phyloP scores from a whole-genome alignment of 352 stramenopile species.

The Albugo candida region DNA sequence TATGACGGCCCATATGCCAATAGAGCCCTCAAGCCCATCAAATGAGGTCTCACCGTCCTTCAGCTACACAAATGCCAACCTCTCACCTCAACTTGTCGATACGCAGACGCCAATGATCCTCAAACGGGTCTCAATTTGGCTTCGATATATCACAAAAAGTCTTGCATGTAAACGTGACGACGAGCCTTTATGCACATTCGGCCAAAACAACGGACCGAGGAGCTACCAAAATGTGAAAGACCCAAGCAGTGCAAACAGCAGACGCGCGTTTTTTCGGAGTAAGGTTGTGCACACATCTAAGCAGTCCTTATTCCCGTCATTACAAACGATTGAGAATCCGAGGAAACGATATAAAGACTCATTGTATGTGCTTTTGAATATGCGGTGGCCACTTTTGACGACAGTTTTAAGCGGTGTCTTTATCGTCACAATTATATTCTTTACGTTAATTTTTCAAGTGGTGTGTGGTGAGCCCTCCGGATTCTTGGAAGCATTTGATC shows the following conservation, averaged over 20 bases:
- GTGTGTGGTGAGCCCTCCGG: constrained; percentile 40
- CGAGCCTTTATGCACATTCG: no score
- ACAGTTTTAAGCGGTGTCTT: constrained; percentile 23
- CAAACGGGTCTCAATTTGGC: no score
- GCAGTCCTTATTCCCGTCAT: constrained; percentile 49
- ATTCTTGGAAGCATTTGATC: constrained; percentile 41
- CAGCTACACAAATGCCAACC: no score
- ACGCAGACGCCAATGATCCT: no score
- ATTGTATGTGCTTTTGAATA: constrained; percentile 63
- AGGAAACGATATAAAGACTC: constrained; percentile 64
- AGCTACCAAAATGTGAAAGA: no score
- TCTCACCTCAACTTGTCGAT: no score
- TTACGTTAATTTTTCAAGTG: constrained; percentile 39
- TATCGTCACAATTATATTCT: constrained; percentile 10
- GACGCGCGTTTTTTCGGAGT: constrained; percentile 31
- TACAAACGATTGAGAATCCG: constrained; percentile 39
- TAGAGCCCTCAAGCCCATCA: background rate
- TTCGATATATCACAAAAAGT: no score
- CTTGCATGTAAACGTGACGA: no score
- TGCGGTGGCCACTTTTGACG: constrained; percentile 55
- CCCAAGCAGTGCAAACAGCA: background rate
- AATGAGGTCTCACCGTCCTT: no score
- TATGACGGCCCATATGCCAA: no score
- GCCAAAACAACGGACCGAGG: no score
- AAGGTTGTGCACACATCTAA: constrained; percentile 41